Evolutionary conservation across 352 stramenopile species (phyloP), one percentile per base, ranked within the genome.

Genomic region (Phytophthora capsici): DNA sequence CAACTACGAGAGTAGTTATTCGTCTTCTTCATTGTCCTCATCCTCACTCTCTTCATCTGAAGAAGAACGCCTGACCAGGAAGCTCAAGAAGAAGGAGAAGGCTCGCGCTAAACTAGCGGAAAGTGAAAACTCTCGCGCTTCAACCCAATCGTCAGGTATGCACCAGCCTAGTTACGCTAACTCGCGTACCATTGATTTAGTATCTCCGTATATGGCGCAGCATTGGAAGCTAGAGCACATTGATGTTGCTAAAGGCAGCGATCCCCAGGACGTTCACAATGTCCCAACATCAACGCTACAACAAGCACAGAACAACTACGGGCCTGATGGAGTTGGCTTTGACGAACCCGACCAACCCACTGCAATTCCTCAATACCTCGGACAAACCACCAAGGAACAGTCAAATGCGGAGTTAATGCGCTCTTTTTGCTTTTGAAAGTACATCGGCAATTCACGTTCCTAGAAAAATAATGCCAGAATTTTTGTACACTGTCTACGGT

Each of bases 41-140:
- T 57, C 49, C 16, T 64, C 52, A 4, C 23, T 66, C 4, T 73
- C 58, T 23, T 70, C 66, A 17, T 70, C 60, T 12, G 54, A 70
- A 51, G 66, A 75, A 25, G 61, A 75, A 41, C 60, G 55, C 1
- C 44, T 58, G 12, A 17, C 38, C 4, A 59, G 59, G 1, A 73
- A 66, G 13, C 32, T 73, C 22, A 61, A 69, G 53, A 65, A 69
- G 20, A 73, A 48, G 17, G 53, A 66, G 40, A 66, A 73, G 52
- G 22, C 51, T 41, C 58, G 58, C 36, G 45, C 63, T 19, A 44
- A 43, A 30, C 25, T 53, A 26, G 28, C 17, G 28, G 40, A 47
- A 51, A 68, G 52, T 10, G 62, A 25, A 10, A 46, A 34, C 6
- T 71, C 57, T 1, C 49, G 45, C 17, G 57, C 30, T 40, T 66